Evolutionary conservation across 2,329 filamentous ascomycete species (phyloP), one percentile per base, ranked within the genome.

Genomic region (Epichloe bromicola): DNA sequence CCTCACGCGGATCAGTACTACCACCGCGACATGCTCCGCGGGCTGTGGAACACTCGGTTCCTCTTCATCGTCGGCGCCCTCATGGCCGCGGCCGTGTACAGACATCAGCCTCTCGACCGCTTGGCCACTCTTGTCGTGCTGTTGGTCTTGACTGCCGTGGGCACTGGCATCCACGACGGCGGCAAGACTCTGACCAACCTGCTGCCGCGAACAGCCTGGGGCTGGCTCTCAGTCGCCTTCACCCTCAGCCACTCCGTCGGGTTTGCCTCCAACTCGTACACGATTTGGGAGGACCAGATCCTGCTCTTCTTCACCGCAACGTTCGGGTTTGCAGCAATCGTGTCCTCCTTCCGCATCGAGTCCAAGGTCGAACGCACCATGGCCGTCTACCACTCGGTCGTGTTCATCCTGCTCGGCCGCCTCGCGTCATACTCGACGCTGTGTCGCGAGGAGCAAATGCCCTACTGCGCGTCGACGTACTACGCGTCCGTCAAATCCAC

Each of bases 391-490:
- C 90, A 98, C 63, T 93, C 93, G 0, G 65, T 91, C 19, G 72
- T 88, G 1, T 97, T 98, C 62, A 74, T 93, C 51, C 63, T 88
- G 5, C 75, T 97, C 12, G 85, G 84, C 14, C 83, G 91, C 50
- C 50, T 91, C 3, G 85, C 89, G 1, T 95, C 90, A 1, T 82
- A 91, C 57, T 96, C 93, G 10, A 86, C 89, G 57, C 81, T 98
- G 19, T 98, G 93, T 65, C 85, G 93, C 52, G 93, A 98, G 66
- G 93, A 98, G 70, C 93, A 98, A 70, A 96, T 97, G 88, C 93
- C 93, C 0, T 94, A 85, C 70, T 98, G 93, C 72, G 82, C 80
- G 50, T 95, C 91, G 2, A 96, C 93, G 0, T 98, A 96, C 71
- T 98, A 98, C 63, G 85, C 89, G 4, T 96, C 91, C 0, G 80